Base-by-base conservation (phyloP, 257 asterid species). In the Penstemon barbatus region DNA sequence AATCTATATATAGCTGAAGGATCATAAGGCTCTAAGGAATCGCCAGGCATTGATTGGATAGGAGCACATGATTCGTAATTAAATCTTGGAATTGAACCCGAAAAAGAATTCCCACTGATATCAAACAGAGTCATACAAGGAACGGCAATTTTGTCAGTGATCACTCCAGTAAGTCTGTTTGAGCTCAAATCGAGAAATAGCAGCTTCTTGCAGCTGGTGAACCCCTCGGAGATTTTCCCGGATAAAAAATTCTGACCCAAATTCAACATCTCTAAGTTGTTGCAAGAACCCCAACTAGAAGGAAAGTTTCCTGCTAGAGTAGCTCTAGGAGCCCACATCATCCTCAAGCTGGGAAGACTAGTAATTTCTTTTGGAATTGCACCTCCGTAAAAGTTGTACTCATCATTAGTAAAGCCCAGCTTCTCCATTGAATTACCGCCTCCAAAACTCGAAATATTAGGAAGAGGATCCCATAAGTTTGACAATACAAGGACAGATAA, bases 71-170 rank as follows among this genome's bases (percentile, higher is more conserved):
- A 65, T 58, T 65, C 66, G 50, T 66, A 59, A 33, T 54, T 69
- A 57, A 93, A 90, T 74, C 62, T 83, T 8, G 99, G 99, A 46
- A 93, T 82, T 3, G 90, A 57, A 25, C 99, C 99, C 0, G 96
- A 83, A 38, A 93, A 63, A 75, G 0, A 8, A 81, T 93, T 93
- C 59, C 77, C 88, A 46, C 96, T 90, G 65, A 90, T 77, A 76
- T 93, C 95, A 53, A 93, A 93, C 69, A 88, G 74, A 74, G 68
- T 70, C 97, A 90, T 88, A 77, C 97, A 93, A 55, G 95, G 99
- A 60, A 93, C 96, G 46, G 86, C 88, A 66, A 93, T 83, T 61
- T 71, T 76, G 50, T 78, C 83, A 37, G 63, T 73, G 70, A 93
- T 84, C 75, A 65, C 83, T 33, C 99, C 99, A 54, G 75, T 68